Evolutionary conservation across 345 rosid species (phyloP), one percentile per base, ranked within the genome.

Genomic region (Angophora floribunda): DNA sequence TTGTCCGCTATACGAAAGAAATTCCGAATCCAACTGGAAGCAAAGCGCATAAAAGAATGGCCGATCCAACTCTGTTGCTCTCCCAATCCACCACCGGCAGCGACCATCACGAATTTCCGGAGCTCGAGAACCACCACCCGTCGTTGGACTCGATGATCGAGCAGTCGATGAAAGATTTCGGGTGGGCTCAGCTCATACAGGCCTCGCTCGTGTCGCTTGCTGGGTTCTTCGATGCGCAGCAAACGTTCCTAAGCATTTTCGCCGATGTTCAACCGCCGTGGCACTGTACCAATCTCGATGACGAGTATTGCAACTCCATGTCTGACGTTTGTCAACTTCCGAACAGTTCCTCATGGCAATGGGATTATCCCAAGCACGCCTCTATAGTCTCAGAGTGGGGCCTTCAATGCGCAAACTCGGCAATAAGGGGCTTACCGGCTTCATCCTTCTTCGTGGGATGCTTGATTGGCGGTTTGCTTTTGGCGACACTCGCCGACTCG

Each of bases 401-500:
- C 5, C 95, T 95, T 14, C 91, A 94, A 70, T 93, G 96, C 47
- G 86, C 96, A 4, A 91, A 67, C 82, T 85, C 95, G 7, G 44
- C 94, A 85, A 51, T 94, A 89, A 92, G 75, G 26, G 96, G 94
- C 85, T 90, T 95, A 6, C 95, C 96, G 4, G 93, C 96, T 9
- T 92, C 96, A 6, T 91, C 94, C 10, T 95, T 94, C 93, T 94
- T 93, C 90, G 79, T 90, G 55, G 96, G 98, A 6, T 94, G 95
- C 90, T 70, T 93, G 6, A 53, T 92, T 22, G 96, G 97, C 8
- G 96, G 96, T 21, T 32, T 95, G 70, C n/a, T 92, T 80, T 89
- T 95, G 1, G 90, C 96, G 19, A 89, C 94, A 1, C 89, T 95
- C 2, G 96, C 93, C 9, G 95, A 95, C 87, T 92, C 96, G 19